Evolutionary conservation across 1,284 basidiomycete species (phyloP).

Genomic region (Rhizoctonia solani): DNA sequence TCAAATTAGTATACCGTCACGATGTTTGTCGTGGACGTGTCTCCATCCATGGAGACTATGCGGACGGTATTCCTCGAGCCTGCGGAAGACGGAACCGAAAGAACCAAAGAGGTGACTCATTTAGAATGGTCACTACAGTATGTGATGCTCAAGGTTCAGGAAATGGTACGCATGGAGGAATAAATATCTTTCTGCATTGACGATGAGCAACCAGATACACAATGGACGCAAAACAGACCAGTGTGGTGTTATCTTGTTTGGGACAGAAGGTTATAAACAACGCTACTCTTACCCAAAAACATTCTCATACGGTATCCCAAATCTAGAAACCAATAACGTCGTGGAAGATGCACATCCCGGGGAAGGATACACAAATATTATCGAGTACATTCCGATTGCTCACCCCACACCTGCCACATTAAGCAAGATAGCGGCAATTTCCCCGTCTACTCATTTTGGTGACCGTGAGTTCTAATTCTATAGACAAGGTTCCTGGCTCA

Average conservation of each 20-base stretch:
- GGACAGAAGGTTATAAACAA: conserved; percentile 64
- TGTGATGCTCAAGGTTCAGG: conserved; percentile 84
- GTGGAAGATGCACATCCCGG: conserved; percentile 62
- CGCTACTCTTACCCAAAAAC: neutral
- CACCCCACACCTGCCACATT: conserved; percentile 78
- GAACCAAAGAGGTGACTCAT: conserved; percentile 66
- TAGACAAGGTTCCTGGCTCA: conserved; percentile 41
- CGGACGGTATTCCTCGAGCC: conserved; percentile 62
- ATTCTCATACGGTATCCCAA: neutral
- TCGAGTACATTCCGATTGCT: conserved; percentile 76
- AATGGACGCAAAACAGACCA: conserved; percentile 89
- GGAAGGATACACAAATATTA: conserved; percentile 69
- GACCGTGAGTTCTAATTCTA: conserved; percentile 59
- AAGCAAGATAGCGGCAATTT: conserved; percentile 68
- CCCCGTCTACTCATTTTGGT: conserved; percentile 60
- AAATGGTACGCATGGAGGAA: conserved; percentile 62
- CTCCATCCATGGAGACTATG: conserved; percentile 77
- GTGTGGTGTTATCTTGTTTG: conserved; percentile 84
- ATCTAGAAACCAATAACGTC: conserved; percentile 73
- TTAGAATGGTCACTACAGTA: conserved; percentile 83
- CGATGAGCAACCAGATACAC: conserved; percentile 64
- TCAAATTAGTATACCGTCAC: conserved; percentile 70
- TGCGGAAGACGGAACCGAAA: conserved; percentile 55
- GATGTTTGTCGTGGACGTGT: conserved; percentile 86
- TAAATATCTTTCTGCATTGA: neutral